A percentile compares a stretch with the other conserved stretches of the same genome.
Evolutionary conservation across 805 yeast species (phyloP).

Genomic region (Kazachstania africana): DNA sequence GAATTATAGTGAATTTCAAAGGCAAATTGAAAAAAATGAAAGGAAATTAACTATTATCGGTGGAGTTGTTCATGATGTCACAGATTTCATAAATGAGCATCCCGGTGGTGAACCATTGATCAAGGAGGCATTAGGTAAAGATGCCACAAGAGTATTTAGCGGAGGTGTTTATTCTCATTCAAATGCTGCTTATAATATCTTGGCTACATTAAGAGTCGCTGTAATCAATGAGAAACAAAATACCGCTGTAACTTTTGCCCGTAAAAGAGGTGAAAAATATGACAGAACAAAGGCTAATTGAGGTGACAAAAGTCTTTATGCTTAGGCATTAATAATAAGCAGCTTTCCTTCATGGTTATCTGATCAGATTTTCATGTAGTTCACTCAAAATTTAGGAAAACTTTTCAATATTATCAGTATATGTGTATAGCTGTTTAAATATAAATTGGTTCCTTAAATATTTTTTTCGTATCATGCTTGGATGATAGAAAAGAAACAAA

Average conservation of each 20-base stretch:
- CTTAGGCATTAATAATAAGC: no score
- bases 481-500: no score
- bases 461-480: no score
- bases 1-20: conserved; percentile 52
- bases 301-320: not conserved
- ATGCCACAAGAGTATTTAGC: conserved; percentile 73
- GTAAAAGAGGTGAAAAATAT: conserved; percentile 26
- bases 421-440: no score
- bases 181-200: conserved; percentile 73
- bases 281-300: conserved; percentile 9
- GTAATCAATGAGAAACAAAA: conserved; percentile 60
- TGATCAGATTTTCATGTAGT: no score
- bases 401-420: no score
- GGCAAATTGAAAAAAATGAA: conserved; percentile 36
- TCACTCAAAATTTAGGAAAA: no score
- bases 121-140: conserved; percentile 64
- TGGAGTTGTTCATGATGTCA: conserved; percentile 72
- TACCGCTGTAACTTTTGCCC: conserved; percentile 33
- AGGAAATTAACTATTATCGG: conserved; percentile 63
- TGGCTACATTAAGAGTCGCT: conserved; percentile 76
- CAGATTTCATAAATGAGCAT: conserved; percentile 57
- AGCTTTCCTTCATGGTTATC: no score
- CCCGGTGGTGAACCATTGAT: conserved; percentile 77
- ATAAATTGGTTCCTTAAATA: no score
- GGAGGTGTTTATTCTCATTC: conserved; percentile 83